Percentiles rank a stretch among this genome's conserved stretches.
These are phyloP conservation scores for Gentiana straminea DNA, from an alignment of 257 asterid species.

Conservation along the genomic window DNA sequence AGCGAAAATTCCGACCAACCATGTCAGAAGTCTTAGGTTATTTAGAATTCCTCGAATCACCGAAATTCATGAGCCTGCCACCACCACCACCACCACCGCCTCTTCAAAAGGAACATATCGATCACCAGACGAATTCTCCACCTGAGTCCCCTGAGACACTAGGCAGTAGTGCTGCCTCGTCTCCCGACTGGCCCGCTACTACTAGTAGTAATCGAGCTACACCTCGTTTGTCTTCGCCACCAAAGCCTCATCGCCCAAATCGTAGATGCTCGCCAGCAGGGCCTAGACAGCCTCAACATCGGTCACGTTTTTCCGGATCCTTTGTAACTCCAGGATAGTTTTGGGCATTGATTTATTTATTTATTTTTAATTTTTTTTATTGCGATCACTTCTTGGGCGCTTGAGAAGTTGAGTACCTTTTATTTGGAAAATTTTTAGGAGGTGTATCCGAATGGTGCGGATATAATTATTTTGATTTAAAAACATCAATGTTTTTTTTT, in stretches of 20 bases:
- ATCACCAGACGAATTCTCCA: neutral
- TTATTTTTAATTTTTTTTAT: too few species aligned
- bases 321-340: neutral
- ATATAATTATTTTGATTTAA: too few species aligned
- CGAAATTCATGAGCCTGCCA: neutral
- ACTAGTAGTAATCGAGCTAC: neutral
- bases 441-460: too few species aligned
- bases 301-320: slow-evolving; percentile 9
- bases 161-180: neutral
- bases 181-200: slow-evolving; percentile 1
- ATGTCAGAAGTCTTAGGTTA: slow-evolving; percentile 23
- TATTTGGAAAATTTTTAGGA: too few species aligned
- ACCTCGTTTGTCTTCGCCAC: slow-evolving; percentile 5
- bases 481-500: too few species aligned
- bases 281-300: neutral
- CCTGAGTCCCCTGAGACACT: neutral
- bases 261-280: slow-evolving; percentile 5
- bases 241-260: neutral
- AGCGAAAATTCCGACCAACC: slow-evolving; percentile 20
- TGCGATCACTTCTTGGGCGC: too few species aligned
- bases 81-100: neutral
- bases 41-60: slow-evolving; percentile 20
- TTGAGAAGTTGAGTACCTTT: too few species aligned
- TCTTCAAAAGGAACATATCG: too few species aligned
- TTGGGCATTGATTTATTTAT: too few species aligned